Evolutionary conservation across 768 basidiomycete species (phyloP).

Genomic region (Termitomyces sp.): DNA sequence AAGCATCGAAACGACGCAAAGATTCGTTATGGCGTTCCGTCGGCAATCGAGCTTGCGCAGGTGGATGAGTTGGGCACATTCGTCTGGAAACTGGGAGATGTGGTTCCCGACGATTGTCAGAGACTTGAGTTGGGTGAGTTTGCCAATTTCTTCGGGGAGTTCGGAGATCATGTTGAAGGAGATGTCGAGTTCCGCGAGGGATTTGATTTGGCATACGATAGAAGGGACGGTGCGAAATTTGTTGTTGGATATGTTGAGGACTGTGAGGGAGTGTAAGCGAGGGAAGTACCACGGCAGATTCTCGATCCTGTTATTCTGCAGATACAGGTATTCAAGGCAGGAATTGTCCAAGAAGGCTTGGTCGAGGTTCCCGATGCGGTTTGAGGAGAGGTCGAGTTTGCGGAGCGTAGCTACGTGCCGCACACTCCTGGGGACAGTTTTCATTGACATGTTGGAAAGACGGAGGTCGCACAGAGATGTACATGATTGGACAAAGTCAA

Average conservation of each 20-base stretch:
- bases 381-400: constrained; percentile 84
- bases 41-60: constrained; percentile 78
- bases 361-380: constrained; percentile 84
- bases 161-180: constrained; percentile 89
- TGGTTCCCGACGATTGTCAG: constrained; percentile 86
- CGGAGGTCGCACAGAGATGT: constrained; percentile 77
- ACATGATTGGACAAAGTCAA: constrained; percentile 93
- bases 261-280: constrained; percentile 59
- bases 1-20: constrained; percentile 61
- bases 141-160: constrained; percentile 76
- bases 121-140: constrained; percentile 59
- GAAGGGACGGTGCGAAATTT: constrained; percentile 74
- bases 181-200: constrained; percentile 82
- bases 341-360: constrained; percentile 80
- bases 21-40: constrained; percentile 76
- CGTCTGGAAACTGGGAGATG: constrained; percentile 63
- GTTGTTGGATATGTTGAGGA: constrained; percentile 94
- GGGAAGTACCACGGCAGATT: constrained; percentile 83
- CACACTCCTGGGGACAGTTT: constrained; percentile 83
- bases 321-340: constrained; percentile 58
- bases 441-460: constrained; percentile 89
- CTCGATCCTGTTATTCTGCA: constrained; percentile 91
- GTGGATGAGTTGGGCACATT: constrained; percentile 47
- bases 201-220: constrained; percentile 66
- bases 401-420: constrained; percentile 68